phyloP scores from a whole-genome alignment of 805 yeast species.

The Nakazawaea populi region DNA sequence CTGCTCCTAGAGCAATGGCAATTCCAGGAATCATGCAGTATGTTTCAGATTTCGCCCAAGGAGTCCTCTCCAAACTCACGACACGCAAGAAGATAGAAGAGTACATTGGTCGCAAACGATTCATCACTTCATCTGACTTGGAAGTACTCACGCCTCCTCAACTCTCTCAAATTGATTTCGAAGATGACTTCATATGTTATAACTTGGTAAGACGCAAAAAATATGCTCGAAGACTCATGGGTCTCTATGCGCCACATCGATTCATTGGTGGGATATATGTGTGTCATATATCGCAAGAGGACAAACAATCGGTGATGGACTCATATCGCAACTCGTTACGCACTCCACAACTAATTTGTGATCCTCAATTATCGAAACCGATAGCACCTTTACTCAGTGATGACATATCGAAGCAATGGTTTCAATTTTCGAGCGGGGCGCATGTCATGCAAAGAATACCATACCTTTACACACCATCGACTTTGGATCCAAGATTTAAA shows the following conservation, averaged over 20 bases:
- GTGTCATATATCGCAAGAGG: conserved; percentile 32
- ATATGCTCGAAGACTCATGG: conserved; percentile 38
- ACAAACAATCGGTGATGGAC: conserved; percentile 17
- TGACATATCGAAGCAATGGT: conserved; percentile 41
- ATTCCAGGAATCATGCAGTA: not conserved
- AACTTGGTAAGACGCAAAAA: conserved; percentile 53
- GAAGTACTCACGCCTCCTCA: conserved; percentile 4
- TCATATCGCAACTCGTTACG: conserved; percentile 9
- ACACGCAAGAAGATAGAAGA: not conserved
- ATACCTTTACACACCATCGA: conserved; percentile 43
- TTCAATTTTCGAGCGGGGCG: conserved; percentile 24
- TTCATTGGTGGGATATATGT: conserved; percentile 62
- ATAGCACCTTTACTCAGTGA: conserved; percentile 57
- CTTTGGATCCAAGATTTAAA: conserved; percentile 19
- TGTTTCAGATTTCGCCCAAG: conserved; percentile 8
- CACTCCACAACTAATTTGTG: conserved; percentile 26
- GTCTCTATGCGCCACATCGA: conserved; percentile 47
- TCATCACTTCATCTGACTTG: conserved; percentile 1
- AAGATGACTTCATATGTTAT: conserved; percentile 36
- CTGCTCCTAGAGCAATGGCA: too few species aligned
- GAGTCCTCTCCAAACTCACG: not conserved
- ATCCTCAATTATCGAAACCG: conserved; percentile 32
- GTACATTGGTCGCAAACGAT: conserved; percentile 5
- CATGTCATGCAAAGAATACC: conserved; percentile 46
- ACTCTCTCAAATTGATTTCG: conserved; percentile 4